phyloP scores from a whole-genome alignment of 805 yeast species.

The Sporopachydermia lactativora region DNA sequence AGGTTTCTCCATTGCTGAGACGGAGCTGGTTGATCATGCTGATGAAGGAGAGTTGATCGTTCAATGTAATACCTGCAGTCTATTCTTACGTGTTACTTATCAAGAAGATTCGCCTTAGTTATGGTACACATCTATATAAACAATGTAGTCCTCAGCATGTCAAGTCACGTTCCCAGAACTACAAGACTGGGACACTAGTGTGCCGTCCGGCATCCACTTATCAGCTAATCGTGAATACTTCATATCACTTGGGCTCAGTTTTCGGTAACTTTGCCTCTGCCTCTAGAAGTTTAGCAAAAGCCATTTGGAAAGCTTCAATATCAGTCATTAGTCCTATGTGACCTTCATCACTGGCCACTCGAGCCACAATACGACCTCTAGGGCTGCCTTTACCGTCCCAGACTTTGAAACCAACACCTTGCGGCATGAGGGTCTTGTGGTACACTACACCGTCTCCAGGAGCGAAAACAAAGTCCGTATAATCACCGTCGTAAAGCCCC shows the following conservation, averaged over 20 bases:
- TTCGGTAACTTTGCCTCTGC: too few species aligned
- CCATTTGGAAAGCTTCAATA: constrained; percentile 54
- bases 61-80: constrained; percentile 73
- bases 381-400: not conserved
- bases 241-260: too few species aligned
- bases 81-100: constrained; percentile 71
- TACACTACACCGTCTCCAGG: constrained; percentile 92
- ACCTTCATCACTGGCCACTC: constrained; percentile 48
- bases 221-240: too few species aligned
- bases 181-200: too few species aligned
- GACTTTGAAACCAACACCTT: constrained; percentile 47
- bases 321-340: constrained; percentile 77
- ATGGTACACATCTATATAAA: too few species aligned
- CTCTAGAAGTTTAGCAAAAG: constrained; percentile 45
- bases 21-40: constrained; percentile 41
- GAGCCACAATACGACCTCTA: constrained; percentile 36
- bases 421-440: constrained; percentile 73
- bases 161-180: too few species aligned
- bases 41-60: constrained; percentile 51
- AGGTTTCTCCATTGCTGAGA: constrained; percentile 49
- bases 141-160: too few species aligned
- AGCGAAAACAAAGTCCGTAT: constrained; percentile 67
- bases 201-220: too few species aligned
- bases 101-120: too few species aligned
- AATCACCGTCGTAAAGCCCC: constrained; percentile 58